Conservation (phyloP, 2,329 filamentous ascomycete genomes). For the Calcarisporium arbuscula region DNA sequence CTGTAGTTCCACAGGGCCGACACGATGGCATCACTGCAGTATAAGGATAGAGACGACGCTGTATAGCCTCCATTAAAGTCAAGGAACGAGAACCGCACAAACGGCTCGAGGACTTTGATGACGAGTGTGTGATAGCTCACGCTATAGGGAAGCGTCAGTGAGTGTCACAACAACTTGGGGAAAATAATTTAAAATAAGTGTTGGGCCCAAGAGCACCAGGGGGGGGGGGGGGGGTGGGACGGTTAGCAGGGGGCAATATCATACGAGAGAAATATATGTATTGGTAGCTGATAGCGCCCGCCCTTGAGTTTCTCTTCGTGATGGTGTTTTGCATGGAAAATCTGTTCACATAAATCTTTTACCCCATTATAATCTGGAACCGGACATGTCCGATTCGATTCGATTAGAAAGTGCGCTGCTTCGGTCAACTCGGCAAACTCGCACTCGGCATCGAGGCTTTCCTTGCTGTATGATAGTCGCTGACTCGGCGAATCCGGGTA, state of each 20-base stretch:
- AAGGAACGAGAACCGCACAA: constrained; percentile 1
- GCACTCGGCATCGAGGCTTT: constrained; percentile 1
- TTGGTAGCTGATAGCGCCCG: constrained; percentile 4
- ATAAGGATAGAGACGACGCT: constrained; percentile 1
- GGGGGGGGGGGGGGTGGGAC: too few relatives aligned
- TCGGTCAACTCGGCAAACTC: constrained; percentile 5
- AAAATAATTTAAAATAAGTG: background rate
- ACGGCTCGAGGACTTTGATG: constrained; percentile 9
- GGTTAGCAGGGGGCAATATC: too few relatives aligned
- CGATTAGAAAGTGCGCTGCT: background rate
- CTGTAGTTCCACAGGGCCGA: constrained; percentile 17
- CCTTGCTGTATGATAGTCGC: constrained; percentile 1
- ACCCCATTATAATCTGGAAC: constrained; percentile 5
- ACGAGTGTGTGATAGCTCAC: constrained; percentile 8
- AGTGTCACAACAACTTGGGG: too few relatives aligned
- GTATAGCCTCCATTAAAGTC: constrained; percentile 2
- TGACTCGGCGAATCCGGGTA: constrained; percentile 5
- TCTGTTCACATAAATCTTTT: constrained; percentile 4
- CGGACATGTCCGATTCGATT: background rate
- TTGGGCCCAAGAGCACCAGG: too few relatives aligned
- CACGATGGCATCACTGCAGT: constrained; percentile 12
- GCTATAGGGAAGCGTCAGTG: constrained; percentile 1
- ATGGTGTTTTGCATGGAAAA: background rate
- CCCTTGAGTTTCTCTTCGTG: background rate
- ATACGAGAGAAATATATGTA: constrained; percentile 7